Evolutionary conservation across 306 rosid genomes (phyloP), one percentile per base, ranked within the genome.

Genomic region (Gillenia trifoliata): DNA sequence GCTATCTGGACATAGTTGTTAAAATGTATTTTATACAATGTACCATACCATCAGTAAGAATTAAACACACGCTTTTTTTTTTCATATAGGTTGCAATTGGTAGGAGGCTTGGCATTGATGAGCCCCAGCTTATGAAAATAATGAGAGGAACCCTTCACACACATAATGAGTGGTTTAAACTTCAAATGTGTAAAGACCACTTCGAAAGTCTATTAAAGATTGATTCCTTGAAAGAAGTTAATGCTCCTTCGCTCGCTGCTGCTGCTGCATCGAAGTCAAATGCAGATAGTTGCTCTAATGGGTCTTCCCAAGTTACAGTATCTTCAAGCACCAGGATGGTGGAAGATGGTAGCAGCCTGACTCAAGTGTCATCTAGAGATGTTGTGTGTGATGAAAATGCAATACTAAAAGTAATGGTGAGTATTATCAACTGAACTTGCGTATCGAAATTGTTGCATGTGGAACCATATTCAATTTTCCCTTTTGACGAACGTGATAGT

Each of bases 121-220:
- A 95, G 77, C 99, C 99, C 71, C 99, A 85, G 79, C 98, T 95
- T 70, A 88, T 95, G 90, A 95, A 95, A 85, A 86, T 95, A 65
- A 92, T 95, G 91, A 88, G 88, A 72, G 91, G 92, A 38, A 84
- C 93, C 54, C 89, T 95, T 54, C 75, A 87, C 84, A 82, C 98
- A 4, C 98, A 95, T 82, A 87, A 84, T 60, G 99, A 95, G 80
- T 95, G 98, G 99, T 95, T 92, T 75, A 90, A 90, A 80, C 98
- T 95, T 80, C 99, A 95, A 66, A 95, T 89, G 99, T 95, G 99
- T 79, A 95, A 92, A 85, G 99, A 95, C 76, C 86, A 89, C 64
- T 95, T 95, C 28, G 98, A 95, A 86, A 87, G 89, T 66, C 89
- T 92, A 38, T 59, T 95, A 86, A 88, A 79, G 84, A 89, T 95